Evolutionary conservation across 495 filamentous ascomycete genomes (phyloP).

Genomic region (Sporormia fimetaria): DNA sequence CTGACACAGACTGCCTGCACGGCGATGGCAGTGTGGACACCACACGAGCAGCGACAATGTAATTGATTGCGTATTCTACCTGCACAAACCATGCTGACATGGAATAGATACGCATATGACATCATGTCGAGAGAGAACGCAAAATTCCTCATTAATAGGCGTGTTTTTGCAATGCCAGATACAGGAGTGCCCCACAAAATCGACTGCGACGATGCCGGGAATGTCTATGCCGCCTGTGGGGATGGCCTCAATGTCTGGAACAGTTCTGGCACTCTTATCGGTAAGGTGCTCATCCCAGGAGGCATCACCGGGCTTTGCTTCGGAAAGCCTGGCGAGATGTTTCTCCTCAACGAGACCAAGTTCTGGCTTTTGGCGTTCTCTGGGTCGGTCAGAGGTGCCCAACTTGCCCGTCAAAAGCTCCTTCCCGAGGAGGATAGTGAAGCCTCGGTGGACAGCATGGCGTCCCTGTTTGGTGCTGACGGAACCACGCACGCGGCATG

Average conservation of each 20-base stretch:
- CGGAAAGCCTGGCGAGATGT: background rate
- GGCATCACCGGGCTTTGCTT: background rate
- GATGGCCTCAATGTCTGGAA: constrained; percentile 40
- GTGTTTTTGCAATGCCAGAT: constrained; percentile 19
- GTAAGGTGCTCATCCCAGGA: constrained; percentile 5
- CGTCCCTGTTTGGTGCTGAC: too few species aligned
- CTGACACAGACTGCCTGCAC: constrained; percentile 21
- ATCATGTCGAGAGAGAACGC: background rate
- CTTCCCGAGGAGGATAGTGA: too few species aligned
- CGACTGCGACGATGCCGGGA: constrained; percentile 36
- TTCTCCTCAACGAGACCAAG: constrained; percentile 4
- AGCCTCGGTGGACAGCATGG: too few species aligned
- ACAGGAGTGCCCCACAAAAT: constrained; percentile 33
- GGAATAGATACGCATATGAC: too few species aligned
- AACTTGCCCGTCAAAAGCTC: constrained; percentile 4
- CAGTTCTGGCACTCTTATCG: constrained; percentile 33
- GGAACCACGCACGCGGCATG: too few species aligned
- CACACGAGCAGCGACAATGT: constrained; percentile 1
- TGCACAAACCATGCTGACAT: too few species aligned
- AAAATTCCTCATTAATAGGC: constrained; percentile 4
- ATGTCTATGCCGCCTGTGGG: constrained; percentile 38
- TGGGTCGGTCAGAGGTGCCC: background rate
- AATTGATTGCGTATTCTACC: too few species aligned
- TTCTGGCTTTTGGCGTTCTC: background rate
- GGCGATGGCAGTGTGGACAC: background rate